Base-by-base conservation (phyloP, 352 stramenopile genomes). In the Thalassiosira pacifica region DNA sequence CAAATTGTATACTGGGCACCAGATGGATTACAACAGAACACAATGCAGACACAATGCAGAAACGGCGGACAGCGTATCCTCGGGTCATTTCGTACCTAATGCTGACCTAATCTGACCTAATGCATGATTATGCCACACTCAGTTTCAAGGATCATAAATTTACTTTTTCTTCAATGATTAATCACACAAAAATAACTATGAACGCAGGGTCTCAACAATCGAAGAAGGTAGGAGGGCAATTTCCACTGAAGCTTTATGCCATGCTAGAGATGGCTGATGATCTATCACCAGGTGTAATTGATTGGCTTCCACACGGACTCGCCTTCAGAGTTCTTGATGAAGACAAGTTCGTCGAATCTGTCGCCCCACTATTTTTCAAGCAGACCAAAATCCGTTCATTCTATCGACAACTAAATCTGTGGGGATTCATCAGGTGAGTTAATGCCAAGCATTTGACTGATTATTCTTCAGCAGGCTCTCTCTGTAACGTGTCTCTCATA, bases 401-500 rank as follows among this genome's bases (percentile, higher is more conserved):
- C 76, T 88, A 92, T 24, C 72, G 92, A 4, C 91, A 96, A 80
- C 85, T 96, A 2, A 94, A 96, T 66, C 82, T 95, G 10, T 96
- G 94, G 75, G 92, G 92, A 24, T 96, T 94, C 73, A 80, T 81
- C 29, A 82, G 91, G 76, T 78, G 16, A 8, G 45, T 57, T 57
- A 93, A 26, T 85, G 80, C 37, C 88, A 85, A 69, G 88, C 40
- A 48, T 74, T 26, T 76, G 27, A 11, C 0, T 52, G 4, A 34
- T 11, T n/a, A 53, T 26, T 55, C 16, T n/a, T 55, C 5, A 2
- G 18, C 63, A 31, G 45, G 2, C 5, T 26, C 22, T 65, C 13
- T 18, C 18, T 22, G 29, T 42, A n/a, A 60, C 24, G 13, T 26
- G 10, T 32, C 57, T 65, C 29, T 26, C 24, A 18, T n/a, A 67